Base-by-base conservation (phyloP, 179 eudicot genomes). In the Silene coronaria region DNA sequence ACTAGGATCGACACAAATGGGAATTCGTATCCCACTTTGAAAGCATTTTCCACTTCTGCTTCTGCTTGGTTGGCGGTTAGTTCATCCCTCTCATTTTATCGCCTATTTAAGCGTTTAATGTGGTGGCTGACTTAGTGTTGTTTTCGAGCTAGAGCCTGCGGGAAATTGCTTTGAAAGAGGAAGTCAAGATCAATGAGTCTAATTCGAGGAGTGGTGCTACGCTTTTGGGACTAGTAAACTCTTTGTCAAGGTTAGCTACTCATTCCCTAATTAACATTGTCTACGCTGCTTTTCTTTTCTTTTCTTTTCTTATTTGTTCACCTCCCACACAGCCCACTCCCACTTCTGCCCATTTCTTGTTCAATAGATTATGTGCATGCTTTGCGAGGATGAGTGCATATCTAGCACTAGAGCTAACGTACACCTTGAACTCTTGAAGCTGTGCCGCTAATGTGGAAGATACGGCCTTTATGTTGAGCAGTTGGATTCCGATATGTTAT, bases 81-180 rank as follows among this genome's bases (percentile, higher is more conserved):
- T 80, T n/a, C 63, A 58, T 69, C 61, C 22, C 16, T 38, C 22
- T 36, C 51, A 6, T 24, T 46, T 17, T 32, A 55, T 23, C 61
- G 24, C 21, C 16, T 32, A 12, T 24, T 61, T 61, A n/a, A 10
- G 38, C 21, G 53, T 66, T 73, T 67, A 46, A 72, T 64, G 73
- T 76, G 26, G 51, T 80, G 64, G 74, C 77, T 77, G 75, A 79
- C 70, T 76, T 81, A 6, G 32, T 34, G n/a, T 58, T 82, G 53
- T 79, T 62, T 75, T 76, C 63, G 71, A 75, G 62, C 62, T 85
- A 95, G 99, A 88, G 87, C 80, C 78, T 92, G 74, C 91, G 91
- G n/a, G 87, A 86, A 74, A 82, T 89, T 84, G 95, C 97, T 48
- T 86, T 92, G 86, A 86, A 84, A 62, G 97, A 92, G 84, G 96